Conservation (phyloP, 2,329 filamentous ascomycete species). For the Aspergillus chevalieri region DNA sequence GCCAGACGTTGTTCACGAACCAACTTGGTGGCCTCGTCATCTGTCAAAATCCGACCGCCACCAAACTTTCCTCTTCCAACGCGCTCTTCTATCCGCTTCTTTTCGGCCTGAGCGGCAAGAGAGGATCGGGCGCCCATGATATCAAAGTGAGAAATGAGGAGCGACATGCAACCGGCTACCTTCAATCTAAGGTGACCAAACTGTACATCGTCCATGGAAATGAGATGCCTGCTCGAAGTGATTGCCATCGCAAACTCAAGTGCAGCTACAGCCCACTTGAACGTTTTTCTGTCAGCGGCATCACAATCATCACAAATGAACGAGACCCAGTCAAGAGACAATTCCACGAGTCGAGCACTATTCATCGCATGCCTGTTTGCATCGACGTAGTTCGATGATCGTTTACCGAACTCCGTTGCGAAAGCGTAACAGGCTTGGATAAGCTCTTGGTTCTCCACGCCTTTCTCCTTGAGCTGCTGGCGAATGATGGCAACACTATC, state of each 20-base stretch:
- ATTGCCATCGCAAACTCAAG: slow-evolving; percentile 97
- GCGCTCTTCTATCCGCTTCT: slow-evolving; percentile 75
- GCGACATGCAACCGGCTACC: slow-evolving; percentile 93
- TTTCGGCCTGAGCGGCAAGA: slow-evolving; percentile 87
- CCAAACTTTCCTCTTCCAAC: slow-evolving; percentile 73
- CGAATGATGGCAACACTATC: slow-evolving; percentile 93
- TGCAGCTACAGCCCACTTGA: slow-evolving; percentile 92
- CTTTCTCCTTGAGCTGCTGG: slow-evolving; percentile 63
- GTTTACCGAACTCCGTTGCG: slow-evolving; percentile 96
- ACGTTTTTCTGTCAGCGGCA: slow-evolving; percentile 88
- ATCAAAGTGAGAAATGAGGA: slow-evolving; percentile 96
- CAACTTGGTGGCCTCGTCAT: slow-evolving; percentile 74
- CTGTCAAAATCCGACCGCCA: slow-evolving; percentile 65
- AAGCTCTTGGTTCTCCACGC: slow-evolving; percentile 84
- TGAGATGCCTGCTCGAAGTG: slow-evolving; percentile 85
- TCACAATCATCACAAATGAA: slow-evolving; percentile 98
- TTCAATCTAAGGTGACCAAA: slow-evolving; percentile 77
- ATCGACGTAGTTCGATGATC: slow-evolving; percentile 92
- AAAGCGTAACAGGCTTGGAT: slow-evolving; percentile 98
- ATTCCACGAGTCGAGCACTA: slow-evolving; percentile 86
- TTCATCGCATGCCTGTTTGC: slow-evolving; percentile 94
- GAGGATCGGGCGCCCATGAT: slow-evolving; percentile 96
- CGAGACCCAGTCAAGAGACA: slow-evolving; percentile 93
- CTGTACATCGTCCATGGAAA: slow-evolving; percentile 83
- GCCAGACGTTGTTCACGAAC: slow-evolving; percentile 70